These are phyloP conservation scores for Trifolium fragiferum DNA, from an alignment of 306 rosid species.

Conservation along the genomic window DNA sequence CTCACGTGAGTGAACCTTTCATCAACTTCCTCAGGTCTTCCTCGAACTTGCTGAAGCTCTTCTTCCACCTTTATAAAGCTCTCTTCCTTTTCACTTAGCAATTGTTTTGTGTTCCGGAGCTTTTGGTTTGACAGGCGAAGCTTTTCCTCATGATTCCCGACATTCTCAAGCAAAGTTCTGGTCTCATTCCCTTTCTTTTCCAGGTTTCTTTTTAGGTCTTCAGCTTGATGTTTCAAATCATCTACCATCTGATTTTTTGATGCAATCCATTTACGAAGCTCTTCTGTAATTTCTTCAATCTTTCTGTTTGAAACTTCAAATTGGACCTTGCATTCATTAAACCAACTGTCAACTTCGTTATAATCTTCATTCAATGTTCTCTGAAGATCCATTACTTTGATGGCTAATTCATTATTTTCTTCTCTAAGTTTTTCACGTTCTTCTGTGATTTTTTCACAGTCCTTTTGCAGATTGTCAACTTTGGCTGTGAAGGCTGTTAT, in stretches of 20 bases:
- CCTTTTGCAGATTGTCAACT: conserved; percentile 58
- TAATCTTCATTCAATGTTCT: conserved; percentile 56
- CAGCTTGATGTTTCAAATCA: conserved; percentile 63
- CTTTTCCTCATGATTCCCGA: conserved; percentile 71
- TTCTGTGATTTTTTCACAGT: conserved; percentile 51
- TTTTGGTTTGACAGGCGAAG: conserved; percentile 96
- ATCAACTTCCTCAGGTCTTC: not conserved
- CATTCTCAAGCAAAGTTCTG: conserved; percentile 57
- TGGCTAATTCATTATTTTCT: conserved; percentile 55
- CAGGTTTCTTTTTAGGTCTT: conserved; percentile 70
- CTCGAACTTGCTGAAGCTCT: conserved; percentile 66
- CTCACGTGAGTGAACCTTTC: too few species aligned
- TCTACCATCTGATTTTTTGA: conserved; percentile 63
- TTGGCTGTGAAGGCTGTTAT: conserved; percentile 51
- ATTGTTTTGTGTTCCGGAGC: conserved; percentile 88
- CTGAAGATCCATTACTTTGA: conserved; percentile 48
- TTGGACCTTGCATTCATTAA: conserved; percentile 55
- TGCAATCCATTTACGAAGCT: conserved; percentile 45
- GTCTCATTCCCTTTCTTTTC: conserved; percentile 71
- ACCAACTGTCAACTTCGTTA: conserved; percentile 54
- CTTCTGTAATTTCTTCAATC: conserved; percentile 56
- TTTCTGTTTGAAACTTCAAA: conserved; percentile 63
- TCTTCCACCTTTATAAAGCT: conserved; percentile 60
- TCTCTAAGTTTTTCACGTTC: conserved; percentile 47
- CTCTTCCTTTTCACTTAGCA: conserved; percentile 81